These are phyloP conservation scores for Apiospora marii DNA, from an alignment of 2,329 filamentous ascomycete species.

Conservation along the genomic window DNA sequence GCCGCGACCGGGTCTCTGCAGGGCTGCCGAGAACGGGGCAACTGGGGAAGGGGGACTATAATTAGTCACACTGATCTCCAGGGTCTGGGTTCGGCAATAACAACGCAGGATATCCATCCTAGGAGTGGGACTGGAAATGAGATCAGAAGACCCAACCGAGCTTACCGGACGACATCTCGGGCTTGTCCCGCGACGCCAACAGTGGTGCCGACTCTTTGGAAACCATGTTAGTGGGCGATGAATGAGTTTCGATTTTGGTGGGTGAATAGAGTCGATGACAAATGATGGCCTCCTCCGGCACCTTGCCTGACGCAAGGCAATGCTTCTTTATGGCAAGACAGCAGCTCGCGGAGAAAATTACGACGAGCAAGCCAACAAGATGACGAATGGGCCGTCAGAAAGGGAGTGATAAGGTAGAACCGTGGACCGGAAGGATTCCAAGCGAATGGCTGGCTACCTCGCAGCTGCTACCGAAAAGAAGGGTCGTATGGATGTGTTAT, in stretches of 20 bases:
- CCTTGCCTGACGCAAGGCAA: not conserved
- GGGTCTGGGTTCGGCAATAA: not conserved
- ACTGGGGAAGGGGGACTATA: constrained; percentile 8
- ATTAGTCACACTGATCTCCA: constrained; percentile 11
- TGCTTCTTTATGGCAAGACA: not conserved
- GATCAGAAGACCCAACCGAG: constrained; percentile 1
- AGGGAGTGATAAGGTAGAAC: not conserved
- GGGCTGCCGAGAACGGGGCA: constrained; percentile 22
- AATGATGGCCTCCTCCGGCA: not conserved
- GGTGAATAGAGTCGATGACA: not conserved
- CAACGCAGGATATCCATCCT: not conserved
- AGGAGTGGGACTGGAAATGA: not conserved
- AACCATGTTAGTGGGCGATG: constrained; percentile 10
- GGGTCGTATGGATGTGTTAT: not conserved
- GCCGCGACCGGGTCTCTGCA: not conserved
- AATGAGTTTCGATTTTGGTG: not conserved
- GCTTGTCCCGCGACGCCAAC: constrained; percentile 6
- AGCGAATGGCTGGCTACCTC: not conserved
- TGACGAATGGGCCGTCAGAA: not conserved
- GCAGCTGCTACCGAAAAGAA: not conserved
- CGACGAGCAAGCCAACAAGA: not conserved
- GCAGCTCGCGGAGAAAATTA: not conserved
- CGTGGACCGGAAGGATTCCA: not conserved
- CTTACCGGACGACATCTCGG: constrained; percentile 22
- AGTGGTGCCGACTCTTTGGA: constrained; percentile 23